Base-by-base conservation (phyloP, 345 rosid species). In the Reutealis trisperma region DNA sequence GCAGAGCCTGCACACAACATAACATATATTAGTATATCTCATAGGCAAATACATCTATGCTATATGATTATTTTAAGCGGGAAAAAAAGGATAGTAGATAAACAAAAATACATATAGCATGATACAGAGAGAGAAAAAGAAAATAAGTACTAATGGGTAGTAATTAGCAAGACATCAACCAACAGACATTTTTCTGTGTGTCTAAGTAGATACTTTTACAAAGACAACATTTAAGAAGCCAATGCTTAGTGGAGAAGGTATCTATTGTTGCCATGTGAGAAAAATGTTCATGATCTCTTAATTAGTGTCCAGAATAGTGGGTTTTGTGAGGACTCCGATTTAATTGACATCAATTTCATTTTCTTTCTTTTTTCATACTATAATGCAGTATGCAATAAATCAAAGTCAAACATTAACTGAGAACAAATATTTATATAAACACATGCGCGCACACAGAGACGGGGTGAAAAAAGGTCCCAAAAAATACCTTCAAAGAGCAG, bases 401-500 rank as follows among this genome's bases (percentile, higher is more conserved):
- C 32, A 13, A 6, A 13, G 47, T 9, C n/a, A 16, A 24, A 57
- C 0, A 19, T 13, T n/a, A 37, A 10, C 11, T 10, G 51, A 13
- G n/a, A 8, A 47, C 19, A 15, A 16, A 8, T 49, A 13, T 2
- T 3, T 24, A 30, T n/a, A 59, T 57, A 13, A 3, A 4, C 55
- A 51, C 16, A 51, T 0, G 15, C 14, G 0, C 16, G 15, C 2
- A 51, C 1, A 1, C 51, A 51, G 5, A 10, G 14, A 51, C 18
- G 16, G 16, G 18, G 14, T 51, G 55, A 51, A 41, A 37, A 4
- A 37, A 37, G 41, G 41, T 37, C 41, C 41, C 41, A 37, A 14
- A 51, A 61, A 15, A 32, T 77, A 77, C 81, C 81, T 95, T 91
- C 84, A 93, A 81, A 5, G 98, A 95, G 88, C 99, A 93, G 88